Evolutionary conservation across 371 early-diverging fungal species (phyloP), one percentile per base, ranked within the genome.

Genomic region (Sporodiniella umbellata): DNA sequence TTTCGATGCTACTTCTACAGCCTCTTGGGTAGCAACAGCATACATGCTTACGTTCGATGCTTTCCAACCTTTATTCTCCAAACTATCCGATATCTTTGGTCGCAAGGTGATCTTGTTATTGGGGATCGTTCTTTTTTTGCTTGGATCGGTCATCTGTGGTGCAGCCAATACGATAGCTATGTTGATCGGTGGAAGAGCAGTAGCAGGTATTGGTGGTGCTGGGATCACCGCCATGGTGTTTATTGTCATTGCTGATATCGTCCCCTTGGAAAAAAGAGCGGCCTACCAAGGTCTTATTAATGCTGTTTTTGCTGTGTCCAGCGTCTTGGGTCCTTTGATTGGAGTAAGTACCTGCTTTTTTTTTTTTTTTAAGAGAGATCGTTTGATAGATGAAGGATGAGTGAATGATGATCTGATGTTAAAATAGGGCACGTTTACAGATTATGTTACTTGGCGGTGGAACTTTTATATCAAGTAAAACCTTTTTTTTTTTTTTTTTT

Each of bases 1-100:
- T 17, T 87, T 90, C 50, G 64, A 80, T 17, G 77, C 76, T 14
- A 66, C 80, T 51, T 57, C 68, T 10, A 59, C 78, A 51, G 74
- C 85, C 54, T 52, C 78, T 24, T 88, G 86, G 88, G 79, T 88
- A 10, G 83, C 79, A 23, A 82, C 82, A 8, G 72, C 83, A 4
- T 88, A 79, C 54, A 54, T 87, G 17, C 58, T 83, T 18, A 46
- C 18, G n/a, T 45, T 26, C 53, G 24, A 24, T 33, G 45, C 12
- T 12, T n/a, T 55, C 66, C 69, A 78, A 44, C 78, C 78, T 15
- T 40, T 75, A 8, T 85, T 81, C 52, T 75, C 85, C 4, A 79
- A 84, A 54, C 66, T 85, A 46, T 75, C 86, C 8, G 87, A 87
- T 51, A 86, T 88, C 58, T 88, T 88, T 63, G 91, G 88, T 14